These are phyloP conservation scores for Aspergillus panamensis DNA, from an alignment of 495 filamentous ascomycete genomes.

Conservation along the genomic window DNA sequence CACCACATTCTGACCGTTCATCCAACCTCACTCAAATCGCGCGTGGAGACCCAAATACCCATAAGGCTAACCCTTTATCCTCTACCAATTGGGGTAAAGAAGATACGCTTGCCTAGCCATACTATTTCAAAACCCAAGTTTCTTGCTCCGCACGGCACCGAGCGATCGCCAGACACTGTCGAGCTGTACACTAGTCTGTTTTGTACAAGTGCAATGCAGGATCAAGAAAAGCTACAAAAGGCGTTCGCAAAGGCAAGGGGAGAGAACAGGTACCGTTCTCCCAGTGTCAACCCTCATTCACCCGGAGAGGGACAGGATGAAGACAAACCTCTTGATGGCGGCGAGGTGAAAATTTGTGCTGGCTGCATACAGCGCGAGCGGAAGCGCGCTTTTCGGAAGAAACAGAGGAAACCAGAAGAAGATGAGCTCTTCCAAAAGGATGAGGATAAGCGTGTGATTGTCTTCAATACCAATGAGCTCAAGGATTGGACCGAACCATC, in stretches of 20 bases:
- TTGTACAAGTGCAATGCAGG: slow-evolving; percentile 89
- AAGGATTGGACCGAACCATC: slow-evolving; percentile 73
- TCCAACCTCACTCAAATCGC: slow-evolving; percentile 72
- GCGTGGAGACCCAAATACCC: slow-evolving; percentile 92
- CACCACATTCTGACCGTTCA: slow-evolving; percentile 53
- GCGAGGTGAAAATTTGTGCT: slow-evolving; percentile 77
- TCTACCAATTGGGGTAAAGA: slow-evolving; percentile 68
- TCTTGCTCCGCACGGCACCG: slow-evolving; percentile 61
- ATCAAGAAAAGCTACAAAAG: slow-evolving; percentile 55
- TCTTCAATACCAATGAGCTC: slow-evolving; percentile 91
- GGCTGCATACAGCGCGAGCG: slow-evolving; percentile 81
- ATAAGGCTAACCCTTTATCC: slow-evolving; percentile 72
- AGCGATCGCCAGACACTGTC: slow-evolving; percentile 64
- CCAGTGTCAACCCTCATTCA: slow-evolving; percentile 32
- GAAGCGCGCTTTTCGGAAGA: slow-evolving; percentile 86
- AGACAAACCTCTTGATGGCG: slow-evolving; percentile 73
- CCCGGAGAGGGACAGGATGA: slow-evolving; percentile 47
- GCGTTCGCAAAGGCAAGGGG: slow-evolving; percentile 65
- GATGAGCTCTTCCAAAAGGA: slow-evolving; percentile 73
- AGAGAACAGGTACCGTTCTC: slow-evolving; percentile 25
- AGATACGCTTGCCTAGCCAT: slow-evolving; percentile 78
- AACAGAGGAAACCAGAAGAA: slow-evolving; percentile 80
- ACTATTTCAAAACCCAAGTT: slow-evolving; percentile 91
- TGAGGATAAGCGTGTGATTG: slow-evolving; percentile 75
- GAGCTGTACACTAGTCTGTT: slow-evolving; percentile 80